phyloP scores from a whole-genome alignment of 495 filamentous ascomycete genomes.

The Hypoxylon crocopeplum region DNA sequence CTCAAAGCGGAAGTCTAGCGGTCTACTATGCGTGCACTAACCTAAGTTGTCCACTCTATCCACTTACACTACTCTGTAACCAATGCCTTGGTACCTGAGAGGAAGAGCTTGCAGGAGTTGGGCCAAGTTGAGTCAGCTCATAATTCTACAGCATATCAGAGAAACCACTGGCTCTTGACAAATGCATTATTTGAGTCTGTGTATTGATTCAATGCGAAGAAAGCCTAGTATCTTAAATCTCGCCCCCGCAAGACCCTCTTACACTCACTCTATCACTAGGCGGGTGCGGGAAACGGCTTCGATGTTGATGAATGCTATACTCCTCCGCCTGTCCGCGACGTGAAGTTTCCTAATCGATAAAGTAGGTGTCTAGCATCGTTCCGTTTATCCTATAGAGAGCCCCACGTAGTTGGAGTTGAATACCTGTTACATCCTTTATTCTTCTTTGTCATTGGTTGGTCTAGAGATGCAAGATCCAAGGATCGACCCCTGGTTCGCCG shows the following conservation, averaged over 20 bases:
- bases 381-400: conserved; percentile 28
- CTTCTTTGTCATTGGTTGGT: conserved; percentile 11
- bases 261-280: conserved; percentile 5
- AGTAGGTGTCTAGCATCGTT: conserved; percentile 14
- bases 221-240: conserved; percentile 13
- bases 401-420: conserved; percentile 15
- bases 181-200: too few relatives aligned
- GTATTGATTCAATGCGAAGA: too few relatives aligned
- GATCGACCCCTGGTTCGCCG: conserved; percentile 31
- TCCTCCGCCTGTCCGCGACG: conserved; percentile 29
- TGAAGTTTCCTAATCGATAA: conserved; percentile 18
- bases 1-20: conserved; percentile 20
- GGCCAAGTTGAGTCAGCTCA: background rate
- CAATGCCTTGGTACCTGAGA: background rate
- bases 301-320: conserved; percentile 16
- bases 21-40: conserved; percentile 7
- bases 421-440: background rate
- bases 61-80: background rate
- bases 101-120: background rate
- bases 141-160: background rate
- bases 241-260: conserved; percentile 4
- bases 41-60: background rate
- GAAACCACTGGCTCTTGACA: background rate
- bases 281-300: conserved; percentile 13
- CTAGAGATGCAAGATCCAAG: conserved; percentile 24